Evolutionary conservation across 139 green algal genomes (phyloP).

Genomic region (Volvox africanus): DNA sequence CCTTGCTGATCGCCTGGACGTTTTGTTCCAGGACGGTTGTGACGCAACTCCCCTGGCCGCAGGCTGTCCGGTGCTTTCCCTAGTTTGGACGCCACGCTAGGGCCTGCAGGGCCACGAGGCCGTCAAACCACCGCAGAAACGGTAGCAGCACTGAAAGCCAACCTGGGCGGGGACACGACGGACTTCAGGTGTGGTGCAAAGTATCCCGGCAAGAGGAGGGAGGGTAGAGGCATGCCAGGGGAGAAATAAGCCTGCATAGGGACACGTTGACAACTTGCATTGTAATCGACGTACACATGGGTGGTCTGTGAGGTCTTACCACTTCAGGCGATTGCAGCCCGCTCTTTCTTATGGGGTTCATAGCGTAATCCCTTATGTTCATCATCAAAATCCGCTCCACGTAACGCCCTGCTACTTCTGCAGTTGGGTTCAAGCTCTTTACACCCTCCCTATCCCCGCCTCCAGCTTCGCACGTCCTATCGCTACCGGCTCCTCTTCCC

Average conservation of each 20-base stretch:
- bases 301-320: too few species aligned
- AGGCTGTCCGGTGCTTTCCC: background rate
- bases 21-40: too few species aligned
- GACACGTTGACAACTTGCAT: background rate
- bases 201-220: background rate
- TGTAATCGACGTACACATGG: too few species aligned
- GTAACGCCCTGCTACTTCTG: background rate
- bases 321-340: too few species aligned
- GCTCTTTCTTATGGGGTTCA: too few species aligned
- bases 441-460: background rate
- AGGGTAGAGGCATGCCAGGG: background rate
- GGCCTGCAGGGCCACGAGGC: background rate
- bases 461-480: background rate
- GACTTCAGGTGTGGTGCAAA: constrained; percentile 17
- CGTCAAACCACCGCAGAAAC: constrained; percentile 51
- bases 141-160: constrained; percentile 40
- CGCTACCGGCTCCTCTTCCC: background rate
- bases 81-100: background rate
- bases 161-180: background rate
- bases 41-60: background rate
- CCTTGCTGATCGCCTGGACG: too few species aligned
- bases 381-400: too few species aligned
- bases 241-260: background rate
- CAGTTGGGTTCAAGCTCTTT: too few species aligned
- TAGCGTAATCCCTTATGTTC: too few species aligned